Base-by-base conservation (phyloP, 805 yeast species). In the Jamesozyma lodderae region DNA sequence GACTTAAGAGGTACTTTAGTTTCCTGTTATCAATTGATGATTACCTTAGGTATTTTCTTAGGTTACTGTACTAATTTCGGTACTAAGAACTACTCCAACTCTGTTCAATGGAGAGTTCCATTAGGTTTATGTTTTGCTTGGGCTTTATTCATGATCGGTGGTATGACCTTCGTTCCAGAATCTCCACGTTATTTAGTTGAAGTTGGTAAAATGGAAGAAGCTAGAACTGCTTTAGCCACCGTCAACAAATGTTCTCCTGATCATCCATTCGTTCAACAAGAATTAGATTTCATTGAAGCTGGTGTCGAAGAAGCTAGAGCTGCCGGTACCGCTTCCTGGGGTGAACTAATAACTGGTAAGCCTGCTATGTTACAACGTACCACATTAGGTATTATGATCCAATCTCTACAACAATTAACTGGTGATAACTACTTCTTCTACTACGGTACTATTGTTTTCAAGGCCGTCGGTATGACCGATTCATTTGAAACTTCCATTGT, bases 101-200 rank as follows among this genome's bases (percentile, higher is more conserved):
- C 87, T 31, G 84, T 60, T 10, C 81, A 76, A 63, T 79, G 86
- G 85, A 75, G 85, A 72, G 69, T 79, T 47, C 82, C 81, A 39
- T 64, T 79, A 53, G 80, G 79, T 43, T 60, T 75, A 44, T 66
- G 69, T 49, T 70, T 69, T 50, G 62, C 64, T 21, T 70, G 71
- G 70, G 67, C 67, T 31, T 31, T 62, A 18, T 41, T 59, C 36
- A 55, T 62, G 64, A 43, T 60, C 35, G 46, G 45, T 18, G 64
- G 57, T 48, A 60, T 62, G 62, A 45, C 48, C 6, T 68, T 70
- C 49, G 77, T 78, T 72, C 85, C 85, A 33, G 86, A 79, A 63
- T 77, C 84, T 19, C 82, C 86, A 52, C 67, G 85, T 60, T 79
- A 58, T 62, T 68, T 79, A 60, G 66, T 74, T 43, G 77, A 73